Conservation (phyloP, 768 basidiomycete genomes). For the Boletus rex-veris region DNA sequence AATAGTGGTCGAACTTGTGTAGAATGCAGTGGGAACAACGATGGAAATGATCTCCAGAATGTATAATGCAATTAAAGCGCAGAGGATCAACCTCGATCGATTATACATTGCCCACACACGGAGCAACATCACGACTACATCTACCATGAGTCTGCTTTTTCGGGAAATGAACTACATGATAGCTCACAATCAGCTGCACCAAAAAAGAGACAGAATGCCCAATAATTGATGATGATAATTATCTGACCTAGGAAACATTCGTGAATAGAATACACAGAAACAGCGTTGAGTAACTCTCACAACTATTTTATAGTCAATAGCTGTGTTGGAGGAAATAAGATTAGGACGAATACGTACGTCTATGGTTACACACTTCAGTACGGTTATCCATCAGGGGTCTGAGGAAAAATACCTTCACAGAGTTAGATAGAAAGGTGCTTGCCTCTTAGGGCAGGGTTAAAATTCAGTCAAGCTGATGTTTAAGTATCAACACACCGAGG, state of each 20-base stretch:
- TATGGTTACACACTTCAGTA: not conserved
- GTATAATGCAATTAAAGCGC: too few relatives aligned
- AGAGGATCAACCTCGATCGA: not conserved
- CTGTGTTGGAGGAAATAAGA: not conserved
- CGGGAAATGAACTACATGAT: not conserved
- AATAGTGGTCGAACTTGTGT: too few relatives aligned
- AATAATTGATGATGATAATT: not conserved
- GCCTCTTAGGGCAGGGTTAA: not conserved
- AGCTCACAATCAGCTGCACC: slow-evolving; percentile 7
- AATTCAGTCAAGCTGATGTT: not conserved
- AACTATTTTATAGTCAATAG: not conserved
- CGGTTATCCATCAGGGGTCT: not conserved
- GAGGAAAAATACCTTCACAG: slow-evolving; percentile 1
- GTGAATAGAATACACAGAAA: not conserved
- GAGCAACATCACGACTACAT: not conserved
- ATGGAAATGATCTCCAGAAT: too few relatives aligned
- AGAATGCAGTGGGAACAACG: not conserved
- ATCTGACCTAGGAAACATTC: not conserved
- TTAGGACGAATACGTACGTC: not conserved
- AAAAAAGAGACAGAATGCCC: slow-evolving; percentile 1
- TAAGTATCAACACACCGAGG: not conserved
- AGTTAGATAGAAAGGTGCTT: not conserved
- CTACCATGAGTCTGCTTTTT: not conserved
- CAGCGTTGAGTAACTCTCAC: not conserved
- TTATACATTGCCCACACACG: not conserved